Base-by-base conservation (phyloP, 192 early-diverging fungal species). In the Dissophora globulifera region DNA sequence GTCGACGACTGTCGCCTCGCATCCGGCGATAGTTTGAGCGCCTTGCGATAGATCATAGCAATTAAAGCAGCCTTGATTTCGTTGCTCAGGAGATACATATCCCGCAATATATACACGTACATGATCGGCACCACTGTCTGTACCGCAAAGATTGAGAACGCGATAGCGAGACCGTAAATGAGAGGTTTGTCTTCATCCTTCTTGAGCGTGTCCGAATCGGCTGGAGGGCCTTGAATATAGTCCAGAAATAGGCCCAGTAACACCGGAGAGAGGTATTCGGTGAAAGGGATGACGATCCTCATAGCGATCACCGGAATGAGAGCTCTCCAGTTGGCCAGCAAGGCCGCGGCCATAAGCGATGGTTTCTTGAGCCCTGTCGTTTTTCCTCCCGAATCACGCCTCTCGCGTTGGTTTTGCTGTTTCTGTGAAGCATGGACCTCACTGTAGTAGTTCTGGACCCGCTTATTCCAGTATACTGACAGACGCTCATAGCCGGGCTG, bases 11-110 rank as follows among this genome's bases (percentile, higher is more conserved):
- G 59, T 13, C 69, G 33, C 19, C 58, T 67, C 12, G 67, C 74
- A 19, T 78, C 80, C 0, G 80, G 80, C 2, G 67, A 70, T 1
- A 82, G 52, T 3, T 58, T 58, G 23, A 82, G 58, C 0, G 75
- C 49, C 53, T 82, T 82, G 29, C 62, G 68, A 33, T 82, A 82
- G 13, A 82, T 69, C 54, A 78, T 70, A 4, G 67, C 57, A 0
- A 67, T 66, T 4, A 78, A 26, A 0, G 69, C 59, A 3, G 62
- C 47, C 35, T 51, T 58, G 11, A 60, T 47, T 50, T 60, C 50
- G 9, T 22, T 41, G 4, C 71, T 41, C 0, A 54, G 19, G 8
- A 52, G 50, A 54, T 26, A 47, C 2, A 48, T 26, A 3, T 20
- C 25, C 43, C 54, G 33, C 13, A 61, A n/a, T 1, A 47, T 31